Conservation (phyloP, 2,329 filamentous ascomycete species). For the Aspergillus glaucus region DNA sequence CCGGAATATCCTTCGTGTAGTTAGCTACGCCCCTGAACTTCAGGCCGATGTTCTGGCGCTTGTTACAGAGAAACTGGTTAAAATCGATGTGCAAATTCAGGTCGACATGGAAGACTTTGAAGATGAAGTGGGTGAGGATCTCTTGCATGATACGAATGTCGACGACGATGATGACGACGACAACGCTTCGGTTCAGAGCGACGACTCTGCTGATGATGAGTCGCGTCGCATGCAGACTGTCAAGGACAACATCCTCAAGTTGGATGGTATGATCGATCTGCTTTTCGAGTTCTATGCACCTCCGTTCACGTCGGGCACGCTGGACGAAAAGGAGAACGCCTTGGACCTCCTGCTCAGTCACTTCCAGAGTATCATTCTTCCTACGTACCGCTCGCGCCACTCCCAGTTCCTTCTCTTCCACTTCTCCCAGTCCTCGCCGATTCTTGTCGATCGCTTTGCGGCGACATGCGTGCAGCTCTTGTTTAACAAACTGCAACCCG, state of each 20-base stretch:
- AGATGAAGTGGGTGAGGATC: constrained; percentile 71
- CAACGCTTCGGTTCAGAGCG: constrained; percentile 54
- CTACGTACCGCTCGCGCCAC: constrained; percentile 85
- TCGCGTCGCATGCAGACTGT: constrained; percentile 57
- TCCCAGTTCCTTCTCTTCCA: constrained; percentile 96
- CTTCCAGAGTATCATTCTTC: constrained; percentile 81
- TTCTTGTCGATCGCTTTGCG: constrained; percentile 75
- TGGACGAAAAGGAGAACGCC: constrained; percentile 61
- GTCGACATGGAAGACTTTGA: constrained; percentile 88
- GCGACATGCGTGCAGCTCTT: constrained; percentile 68
- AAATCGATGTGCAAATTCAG: constrained; percentile 93
- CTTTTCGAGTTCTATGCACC: constrained; percentile 78
- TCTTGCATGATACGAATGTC: constrained; percentile 45
- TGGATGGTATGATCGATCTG: constrained; percentile 82
- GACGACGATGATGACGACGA: constrained; percentile 57
- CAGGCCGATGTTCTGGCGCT: constrained; percentile 74
- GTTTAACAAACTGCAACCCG: constrained; percentile 62
- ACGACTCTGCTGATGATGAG: constrained; percentile 50
- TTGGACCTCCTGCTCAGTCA: constrained; percentile 77
- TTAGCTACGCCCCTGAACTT: constrained; percentile 70
- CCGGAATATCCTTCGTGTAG: constrained; percentile 71
- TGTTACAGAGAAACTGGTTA: constrained; percentile 79
- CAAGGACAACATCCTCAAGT: constrained; percentile 78
- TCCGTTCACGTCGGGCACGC: constrained; percentile 62
- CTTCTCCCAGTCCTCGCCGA: constrained; percentile 75